Base-by-base conservation (phyloP, 2,329 filamentous ascomycete genomes). In the Diplocarpon rosae region DNA sequence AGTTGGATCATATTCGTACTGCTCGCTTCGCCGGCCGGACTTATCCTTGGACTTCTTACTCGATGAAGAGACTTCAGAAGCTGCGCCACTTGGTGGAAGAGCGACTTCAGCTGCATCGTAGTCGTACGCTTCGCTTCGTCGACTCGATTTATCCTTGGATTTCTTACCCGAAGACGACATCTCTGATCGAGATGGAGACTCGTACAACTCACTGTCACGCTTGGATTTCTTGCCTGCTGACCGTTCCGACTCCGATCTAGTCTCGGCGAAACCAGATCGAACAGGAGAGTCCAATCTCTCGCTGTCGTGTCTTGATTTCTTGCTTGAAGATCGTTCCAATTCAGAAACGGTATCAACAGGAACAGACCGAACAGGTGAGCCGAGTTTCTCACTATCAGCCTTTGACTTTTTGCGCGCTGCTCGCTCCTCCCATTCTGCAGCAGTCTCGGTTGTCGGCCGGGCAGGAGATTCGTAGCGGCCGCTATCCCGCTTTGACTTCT, bases 401-500 rank as follows among this genome's bases (percentile, higher is more conserved):
- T 47, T 51, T 12, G 51, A 53, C 30, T 52, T 56, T 37, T 51
- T 56, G 37, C 51, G 20, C 20, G 20, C 52, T 35, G 46, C 48
- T 28, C 51, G 51, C 31, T 42, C 52, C 48, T 42, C 44, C 14
- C 52, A 42, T 17, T 59, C 56, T 13, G 49, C 42, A 16, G 40
- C 52, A 34, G 37, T 24, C n/a, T 56, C 52, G 5, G 45, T 24
- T 9, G 50, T 24, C 30, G 50, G 48, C 29, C 48, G 45, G 10
- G 50, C 41, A 27, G 52, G 51, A 17, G 53, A 57, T 10, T 32
- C 30, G n/a, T 12, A 14, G n/a, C 30, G 30, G 11, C 53, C 53
- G 41, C 53, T 59, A 29, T 61, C 59, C 14, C 57, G 56, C 43
- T 63, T 66, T 17, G 62, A 60, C 40, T 59, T 64, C 52, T 65